These are phyloP conservation scores for Grigorovia transvaalensis DNA, from an alignment of 805 yeast species.

Conservation along the genomic window DNA sequence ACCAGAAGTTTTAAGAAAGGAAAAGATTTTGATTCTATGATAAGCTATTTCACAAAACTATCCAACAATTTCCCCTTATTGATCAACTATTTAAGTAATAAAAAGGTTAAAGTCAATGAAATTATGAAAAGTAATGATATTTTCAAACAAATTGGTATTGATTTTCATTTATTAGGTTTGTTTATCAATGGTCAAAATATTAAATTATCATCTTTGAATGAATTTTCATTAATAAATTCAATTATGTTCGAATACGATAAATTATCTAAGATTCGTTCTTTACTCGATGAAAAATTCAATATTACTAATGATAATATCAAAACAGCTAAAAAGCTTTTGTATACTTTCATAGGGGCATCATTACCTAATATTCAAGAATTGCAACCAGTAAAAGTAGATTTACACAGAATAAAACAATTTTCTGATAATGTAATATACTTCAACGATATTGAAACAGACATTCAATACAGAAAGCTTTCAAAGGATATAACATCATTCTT, in stretches of 20 bases:
- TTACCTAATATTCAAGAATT: constrained; percentile 13
- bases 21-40: constrained; percentile 27
- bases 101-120: constrained; percentile 3
- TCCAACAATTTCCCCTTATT: constrained; percentile 33
- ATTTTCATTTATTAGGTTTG: constrained; percentile 24
- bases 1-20: constrained; percentile 29
- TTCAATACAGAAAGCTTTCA: constrained; percentile 38
- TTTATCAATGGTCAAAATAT: constrained; percentile 26
- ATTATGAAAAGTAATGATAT: constrained; percentile 11
- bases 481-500: constrained; percentile 38
- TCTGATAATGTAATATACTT: constrained; percentile 48
- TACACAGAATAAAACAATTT: constrained; percentile 24
- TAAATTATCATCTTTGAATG: constrained; percentile 17
- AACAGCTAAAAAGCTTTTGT: constrained; percentile 12
- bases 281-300: constrained; percentile 1
- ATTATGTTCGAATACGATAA: constrained; percentile 14
- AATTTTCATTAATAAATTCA: constrained; percentile 13
- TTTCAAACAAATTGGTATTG: constrained; percentile 18
- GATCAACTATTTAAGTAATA: constrained; percentile 10
- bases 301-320: neutral
- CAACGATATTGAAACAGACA: constrained; percentile 65
- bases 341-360: constrained; percentile 17
- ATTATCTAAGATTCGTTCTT: constrained; percentile 7
- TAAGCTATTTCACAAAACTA: constrained; percentile 28
- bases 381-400: constrained; percentile 27